Percentiles rank a stretch among this genome's conserved stretches.
Conservation (phyloP, 2,329 filamentous ascomycete species). For the Cladosporium sp. region DNA sequence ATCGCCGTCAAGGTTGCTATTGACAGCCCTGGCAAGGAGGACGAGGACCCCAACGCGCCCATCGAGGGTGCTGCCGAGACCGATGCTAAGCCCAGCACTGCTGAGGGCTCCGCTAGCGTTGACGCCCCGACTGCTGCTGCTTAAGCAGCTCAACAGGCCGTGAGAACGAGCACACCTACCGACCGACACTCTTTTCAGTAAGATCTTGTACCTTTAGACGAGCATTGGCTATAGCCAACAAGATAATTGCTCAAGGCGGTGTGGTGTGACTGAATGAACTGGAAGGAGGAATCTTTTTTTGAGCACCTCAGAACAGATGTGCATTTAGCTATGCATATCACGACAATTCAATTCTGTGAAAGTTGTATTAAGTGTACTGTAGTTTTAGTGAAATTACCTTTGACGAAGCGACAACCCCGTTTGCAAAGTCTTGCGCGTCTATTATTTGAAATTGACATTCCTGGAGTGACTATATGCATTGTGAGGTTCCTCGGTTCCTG, state of each 20-base stretch:
- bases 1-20: conserved; percentile 99
- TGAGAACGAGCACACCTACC: neutral
- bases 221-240: conserved; percentile 15
- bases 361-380: conserved; percentile 20
- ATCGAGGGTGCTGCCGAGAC: conserved; percentile 37
- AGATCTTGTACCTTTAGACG: conserved; percentile 15
- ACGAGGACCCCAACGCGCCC: conserved; percentile 57
- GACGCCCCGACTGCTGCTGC: conserved; percentile 24
- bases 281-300: conserved; percentile 18
- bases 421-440: neutral
- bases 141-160: conserved; percentile 12
- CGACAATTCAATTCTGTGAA: conserved; percentile 13
- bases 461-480: too few relatives aligned
- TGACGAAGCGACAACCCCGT: neutral
- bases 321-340: conserved; percentile 19
- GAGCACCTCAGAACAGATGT: conserved; percentile 16
- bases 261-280: conserved; percentile 15
- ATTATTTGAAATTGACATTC: neutral
- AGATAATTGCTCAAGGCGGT: conserved; percentile 8
- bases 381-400: conserved; percentile 16
- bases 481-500: too few relatives aligned
- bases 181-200: conserved; percentile 10
- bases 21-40: conserved; percentile 98
- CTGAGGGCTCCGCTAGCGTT: conserved; percentile 32
- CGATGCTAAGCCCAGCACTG: conserved; percentile 26